Percentiles rank a stretch among this genome's conserved stretches.
phyloP scores from a whole-genome alignment of 2,329 filamentous ascomycete species.

The Diaporthe nobilis region DNA sequence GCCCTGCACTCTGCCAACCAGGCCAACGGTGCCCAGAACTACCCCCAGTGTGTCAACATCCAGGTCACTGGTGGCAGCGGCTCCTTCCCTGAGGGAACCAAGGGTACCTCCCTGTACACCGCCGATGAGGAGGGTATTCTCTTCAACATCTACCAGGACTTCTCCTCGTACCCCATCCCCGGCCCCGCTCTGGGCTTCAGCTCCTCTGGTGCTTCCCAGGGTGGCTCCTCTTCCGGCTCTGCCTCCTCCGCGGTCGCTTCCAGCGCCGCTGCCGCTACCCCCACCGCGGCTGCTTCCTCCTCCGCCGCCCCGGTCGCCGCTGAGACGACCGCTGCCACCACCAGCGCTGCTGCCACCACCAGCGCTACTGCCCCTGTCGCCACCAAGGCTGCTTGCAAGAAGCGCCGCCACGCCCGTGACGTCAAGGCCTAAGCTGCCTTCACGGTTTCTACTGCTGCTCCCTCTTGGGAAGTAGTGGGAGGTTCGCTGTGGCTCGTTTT shows the following conservation, averaged over 20 bases:
- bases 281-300: slow-evolving; percentile 42
- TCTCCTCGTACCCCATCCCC: slow-evolving; percentile 46
- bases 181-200: slow-evolving; percentile 48
- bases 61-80: slow-evolving; percentile 55
- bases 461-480: background rate
- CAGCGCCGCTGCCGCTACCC: slow-evolving; percentile 28
- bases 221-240: slow-evolving; percentile 42
- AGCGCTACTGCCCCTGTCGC: slow-evolving; percentile 36
- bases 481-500: background rate
- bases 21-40: slow-evolving; percentile 61
- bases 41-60: slow-evolving; percentile 64
- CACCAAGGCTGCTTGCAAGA: slow-evolving; percentile 37
- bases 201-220: slow-evolving; percentile 41
- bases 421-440: slow-evolving; percentile 29
- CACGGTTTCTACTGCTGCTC: background rate
- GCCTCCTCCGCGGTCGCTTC: slow-evolving; percentile 42
- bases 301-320: slow-evolving; percentile 30
- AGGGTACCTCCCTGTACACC: slow-evolving; percentile 46
- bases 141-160: slow-evolving; percentile 46
- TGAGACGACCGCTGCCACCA: slow-evolving; percentile 29
- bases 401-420: slow-evolving; percentile 41
- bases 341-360: slow-evolving; percentile 37
- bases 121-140: slow-evolving; percentile 45
- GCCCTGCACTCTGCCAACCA: slow-evolving; percentile 57
- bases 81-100: slow-evolving; percentile 47